Conservation (phyloP, 2,329 filamentous ascomycete species). For the Plenodomus tracheiphilus region DNA sequence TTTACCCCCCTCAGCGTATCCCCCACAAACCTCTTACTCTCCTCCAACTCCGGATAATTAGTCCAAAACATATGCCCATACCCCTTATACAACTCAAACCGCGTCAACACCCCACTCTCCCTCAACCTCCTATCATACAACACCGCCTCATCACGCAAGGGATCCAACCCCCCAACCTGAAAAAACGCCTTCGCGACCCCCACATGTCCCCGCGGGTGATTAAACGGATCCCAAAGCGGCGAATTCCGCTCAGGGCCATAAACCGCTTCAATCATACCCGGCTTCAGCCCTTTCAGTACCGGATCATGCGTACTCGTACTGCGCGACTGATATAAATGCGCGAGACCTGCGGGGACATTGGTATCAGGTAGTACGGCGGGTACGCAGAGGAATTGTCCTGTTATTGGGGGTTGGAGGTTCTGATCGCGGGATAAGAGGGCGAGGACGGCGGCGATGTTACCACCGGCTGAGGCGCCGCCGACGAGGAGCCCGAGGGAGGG, state of each 20-base stretch:
- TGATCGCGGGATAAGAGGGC: constrained; percentile 50
- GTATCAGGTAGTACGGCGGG: constrained; percentile 49
- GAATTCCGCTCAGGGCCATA: constrained; percentile 32
- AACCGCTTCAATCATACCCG: constrained; percentile 16
- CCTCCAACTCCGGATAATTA: constrained; percentile 33
- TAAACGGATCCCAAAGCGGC: constrained; percentile 36
- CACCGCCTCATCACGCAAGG: constrained; percentile 54
- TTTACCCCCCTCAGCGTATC: constrained; percentile 33
- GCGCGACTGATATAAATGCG: constrained; percentile 47
- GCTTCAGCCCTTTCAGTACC: constrained; percentile 20
- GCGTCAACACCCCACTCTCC: constrained; percentile 44
- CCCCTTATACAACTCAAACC: constrained; percentile 48
- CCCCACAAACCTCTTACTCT: constrained; percentile 26
- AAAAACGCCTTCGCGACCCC: constrained; percentile 52
- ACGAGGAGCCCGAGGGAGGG: constrained; percentile 54
- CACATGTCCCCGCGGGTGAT: constrained; percentile 43
- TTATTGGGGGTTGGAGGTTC: constrained; percentile 48
- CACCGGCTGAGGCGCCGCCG: constrained; percentile 56
- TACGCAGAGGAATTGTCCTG: constrained; percentile 53
- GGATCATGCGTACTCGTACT: constrained; percentile 28
- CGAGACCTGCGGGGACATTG: constrained; percentile 47
- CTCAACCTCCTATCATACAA: constrained; percentile 50
- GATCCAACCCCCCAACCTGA: constrained; percentile 54
- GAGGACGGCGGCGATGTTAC: constrained; percentile 56
- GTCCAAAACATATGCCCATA: constrained; percentile 51